A percentile compares a stretch with the other conserved stretches of the same genome.
Evolutionary conservation across 1,284 basidiomycete genomes (phyloP).

Genomic region (Cystobasidium sp.): DNA sequence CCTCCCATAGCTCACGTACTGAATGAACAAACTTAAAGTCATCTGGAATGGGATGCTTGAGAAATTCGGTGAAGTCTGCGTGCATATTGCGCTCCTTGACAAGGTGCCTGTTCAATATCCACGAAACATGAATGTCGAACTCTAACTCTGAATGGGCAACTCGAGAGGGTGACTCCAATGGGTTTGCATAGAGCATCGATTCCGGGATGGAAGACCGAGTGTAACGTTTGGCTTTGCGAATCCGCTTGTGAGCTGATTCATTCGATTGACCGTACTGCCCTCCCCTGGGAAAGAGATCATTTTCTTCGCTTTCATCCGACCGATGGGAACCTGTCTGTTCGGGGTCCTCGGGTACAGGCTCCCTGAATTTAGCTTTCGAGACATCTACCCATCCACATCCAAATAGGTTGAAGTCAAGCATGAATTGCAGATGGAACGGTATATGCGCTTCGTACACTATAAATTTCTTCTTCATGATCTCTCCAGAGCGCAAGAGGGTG

Average conservation of each 20-base stretch:
- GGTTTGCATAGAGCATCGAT: conserved; percentile 42
- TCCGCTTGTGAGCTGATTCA: conserved; percentile 16
- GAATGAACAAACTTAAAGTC: conserved; percentile 81
- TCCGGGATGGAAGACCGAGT: conserved; percentile 43
- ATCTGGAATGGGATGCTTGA: conserved; percentile 60
- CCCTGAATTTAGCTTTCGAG: conserved; percentile 61
- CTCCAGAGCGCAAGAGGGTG: conserved; percentile 76
- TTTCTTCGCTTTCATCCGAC: background rate
- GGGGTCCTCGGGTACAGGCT: conserved; percentile 58
- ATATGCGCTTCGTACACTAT: conserved; percentile 88
- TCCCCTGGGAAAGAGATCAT: background rate
- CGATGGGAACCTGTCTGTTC: background rate
- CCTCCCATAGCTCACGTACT: conserved; percentile 92
- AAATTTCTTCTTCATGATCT: conserved; percentile 76
- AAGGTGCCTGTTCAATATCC: conserved; percentile 80
- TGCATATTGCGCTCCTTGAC: conserved; percentile 74
- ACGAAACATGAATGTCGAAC: conserved; percentile 77
- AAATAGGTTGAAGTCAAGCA: conserved; percentile 93
- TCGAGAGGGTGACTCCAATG: conserved; percentile 43
- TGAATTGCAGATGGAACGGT: conserved; percentile 85
- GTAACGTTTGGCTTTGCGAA: conserved; percentile 15
- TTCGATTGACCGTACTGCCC: background rate
- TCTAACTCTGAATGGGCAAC: conserved; percentile 65
- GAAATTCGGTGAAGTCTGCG: conserved; percentile 70
- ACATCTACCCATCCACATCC: conserved; percentile 88